Conservation (phyloP, 2,329 filamentous ascomycete genomes). For the Rugonectria rugulosa region DNA sequence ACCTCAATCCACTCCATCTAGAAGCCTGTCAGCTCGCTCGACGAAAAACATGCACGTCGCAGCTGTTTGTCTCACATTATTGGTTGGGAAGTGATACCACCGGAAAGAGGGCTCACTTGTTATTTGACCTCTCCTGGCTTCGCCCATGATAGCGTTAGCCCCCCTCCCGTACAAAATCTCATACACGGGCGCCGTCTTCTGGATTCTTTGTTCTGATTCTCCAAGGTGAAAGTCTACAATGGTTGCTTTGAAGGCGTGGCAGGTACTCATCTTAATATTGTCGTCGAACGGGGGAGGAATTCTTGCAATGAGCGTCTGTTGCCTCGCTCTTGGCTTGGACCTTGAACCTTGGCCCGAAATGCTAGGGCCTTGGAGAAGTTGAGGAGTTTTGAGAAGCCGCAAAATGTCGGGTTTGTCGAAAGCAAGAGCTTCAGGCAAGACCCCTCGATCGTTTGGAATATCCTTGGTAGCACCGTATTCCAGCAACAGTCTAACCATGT, state of each 20-base stretch:
- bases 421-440: not conserved
- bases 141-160: slow-evolving; percentile 4
- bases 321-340: not conserved
- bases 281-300: slow-evolving; percentile 10
- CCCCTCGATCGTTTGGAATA: not conserved
- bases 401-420: not conserved
- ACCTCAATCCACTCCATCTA: slow-evolving; percentile 19
- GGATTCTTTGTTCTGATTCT: slow-evolving; percentile 9
- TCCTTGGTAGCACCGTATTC: slow-evolving; percentile 3
- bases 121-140: not conserved
- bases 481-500: slow-evolving; percentile 6
- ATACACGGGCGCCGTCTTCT: slow-evolving; percentile 9
- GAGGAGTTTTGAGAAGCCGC: not conserved
- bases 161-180: slow-evolving; percentile 13
- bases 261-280: slow-evolving; percentile 13
- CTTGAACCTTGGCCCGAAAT: not conserved
- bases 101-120: slow-evolving; percentile 4
- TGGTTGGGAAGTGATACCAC: slow-evolving; percentile 17
- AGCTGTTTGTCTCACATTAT: slow-evolving; percentile 9
- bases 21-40: not conserved
- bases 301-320: slow-evolving; percentile 6
- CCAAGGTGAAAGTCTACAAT: slow-evolving; percentile 13
- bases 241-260: slow-evolving; percentile 15
- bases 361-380: not conserved
- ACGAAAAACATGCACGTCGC: not conserved